Evolutionary conservation across 805 yeast genomes (phyloP), one percentile per base, ranked within the genome.

Genomic region (Danielozyma ontarioensis): DNA sequence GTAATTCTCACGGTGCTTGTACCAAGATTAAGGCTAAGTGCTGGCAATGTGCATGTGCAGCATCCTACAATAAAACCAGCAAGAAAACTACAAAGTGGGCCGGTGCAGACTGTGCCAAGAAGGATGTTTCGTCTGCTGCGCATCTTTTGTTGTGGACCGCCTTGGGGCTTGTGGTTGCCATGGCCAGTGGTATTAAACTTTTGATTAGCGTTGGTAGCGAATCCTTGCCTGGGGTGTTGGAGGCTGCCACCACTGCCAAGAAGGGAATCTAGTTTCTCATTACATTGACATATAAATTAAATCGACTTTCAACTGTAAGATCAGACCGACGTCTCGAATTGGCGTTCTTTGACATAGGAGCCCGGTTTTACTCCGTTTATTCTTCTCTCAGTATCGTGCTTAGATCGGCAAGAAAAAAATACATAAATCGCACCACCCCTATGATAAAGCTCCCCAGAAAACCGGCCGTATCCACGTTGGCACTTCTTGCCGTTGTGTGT

Each of bases 81-180:
- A 62, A 64, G 24, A 61, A 62, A 37, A 74, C 80, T 17, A 70
- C 74, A 28, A 57, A 57, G 34, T 76, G 81, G 81, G 55, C 74
- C 1, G 83, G 82, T 16, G 45, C 44, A 37, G 74, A 76, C 40
- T 83, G 93, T 56, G 66, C 72, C 47, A 83, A 82, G 69, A 68
- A 67, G 46, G 89, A 84, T 48, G 69, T 82, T 38, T 70, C 83
- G 28, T 68, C 74, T 3, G 77, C 78, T 56, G 78, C 83, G 45
- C 76, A 83, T 50, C 67, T 83, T 47, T 65, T 83, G 42, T 71
- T 82, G 46, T 83, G 90, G 87, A 69, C 84, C 2, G 57, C 72
- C 10, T 42, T 81, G 10, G 72, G 68, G 3, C 54, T 79, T 33
- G 31, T 67, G 23, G 56, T 63, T 7, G 55, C 74, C 14, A 59